A percentile compares a stretch with the other conserved stretches of the same genome.
Evolutionary conservation across 2,329 filamentous ascomycete genomes (phyloP).

Genomic region (Sporothrix globosa): DNA sequence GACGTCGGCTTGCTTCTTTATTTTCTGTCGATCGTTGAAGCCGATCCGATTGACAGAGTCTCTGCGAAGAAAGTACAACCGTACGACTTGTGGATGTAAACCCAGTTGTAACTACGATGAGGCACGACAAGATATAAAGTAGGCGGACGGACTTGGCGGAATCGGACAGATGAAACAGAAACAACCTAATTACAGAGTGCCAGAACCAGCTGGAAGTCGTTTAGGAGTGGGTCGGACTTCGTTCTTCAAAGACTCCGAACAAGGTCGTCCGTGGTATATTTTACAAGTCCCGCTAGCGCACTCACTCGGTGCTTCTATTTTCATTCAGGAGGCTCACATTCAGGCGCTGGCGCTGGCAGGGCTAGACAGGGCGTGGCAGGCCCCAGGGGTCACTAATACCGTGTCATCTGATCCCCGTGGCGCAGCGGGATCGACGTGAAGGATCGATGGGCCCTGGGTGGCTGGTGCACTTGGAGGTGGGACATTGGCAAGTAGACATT

Average conservation of each 20-base stretch:
- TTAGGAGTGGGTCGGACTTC: too few relatives aligned
- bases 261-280: too few relatives aligned
- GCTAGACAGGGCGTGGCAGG: neutral
- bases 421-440: neutral
- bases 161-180: neutral
- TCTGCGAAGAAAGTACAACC: too few relatives aligned
- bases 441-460: conserved; percentile 12
- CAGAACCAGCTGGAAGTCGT: too few relatives aligned
- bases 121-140: conserved; percentile 15
- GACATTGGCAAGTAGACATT: neutral
- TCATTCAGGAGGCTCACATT: conserved; percentile 13
- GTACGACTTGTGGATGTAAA: neutral
- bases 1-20: neutral
- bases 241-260: too few relatives aligned
- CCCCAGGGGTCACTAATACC: neutral
- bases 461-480: neutral
- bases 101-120: neutral
- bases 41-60: neutral
- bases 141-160: neutral
- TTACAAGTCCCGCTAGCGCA: too few relatives aligned
- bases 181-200: neutral
- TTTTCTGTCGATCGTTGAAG: conserved; percentile 6
- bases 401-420: conserved; percentile 20
- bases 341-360: too few relatives aligned
- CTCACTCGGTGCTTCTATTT: neutral